Percentiles rank a stretch among this genome's conserved stretches.
These are phyloP conservation scores for Schizosaccharomyces pombe DNA, from an alignment of 805 yeast species.

Conservation along the genomic window DNA sequence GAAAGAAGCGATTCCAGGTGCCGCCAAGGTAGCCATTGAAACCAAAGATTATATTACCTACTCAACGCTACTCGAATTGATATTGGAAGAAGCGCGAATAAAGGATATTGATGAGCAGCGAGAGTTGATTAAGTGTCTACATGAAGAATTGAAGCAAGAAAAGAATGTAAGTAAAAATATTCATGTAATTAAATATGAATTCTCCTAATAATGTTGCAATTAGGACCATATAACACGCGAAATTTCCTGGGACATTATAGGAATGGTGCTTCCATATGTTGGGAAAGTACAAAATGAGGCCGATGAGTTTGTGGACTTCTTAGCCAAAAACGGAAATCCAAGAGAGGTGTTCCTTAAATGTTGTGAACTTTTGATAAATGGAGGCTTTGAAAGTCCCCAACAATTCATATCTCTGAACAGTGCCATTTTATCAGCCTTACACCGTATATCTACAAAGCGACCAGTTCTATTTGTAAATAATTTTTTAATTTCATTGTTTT, in stretches of 20 bases:
- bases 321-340: not conserved
- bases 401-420: not conserved
- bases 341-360: not conserved
- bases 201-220: too few relatives aligned
- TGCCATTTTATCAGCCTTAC: not conserved
- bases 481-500: not conserved
- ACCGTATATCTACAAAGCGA: not conserved
- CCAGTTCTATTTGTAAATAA: not conserved
- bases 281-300: not conserved
- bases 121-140: not conserved
- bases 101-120: not conserved
- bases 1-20: not conserved
- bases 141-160: not conserved
- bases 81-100: not conserved
- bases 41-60: not conserved
- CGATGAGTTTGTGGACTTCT: not conserved
- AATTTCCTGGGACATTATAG: not conserved
- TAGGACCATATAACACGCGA: not conserved
- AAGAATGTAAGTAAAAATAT: not conserved
- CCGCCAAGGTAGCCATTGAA: not conserved
- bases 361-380: not conserved
- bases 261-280: not conserved
- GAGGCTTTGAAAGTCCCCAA: not conserved
- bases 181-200: too few relatives aligned
- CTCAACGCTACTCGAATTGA: not conserved